These are phyloP conservation scores for Thalassiosira profunda DNA, from an alignment of 108 stramenopile genomes.

Conservation along the genomic window DNA sequence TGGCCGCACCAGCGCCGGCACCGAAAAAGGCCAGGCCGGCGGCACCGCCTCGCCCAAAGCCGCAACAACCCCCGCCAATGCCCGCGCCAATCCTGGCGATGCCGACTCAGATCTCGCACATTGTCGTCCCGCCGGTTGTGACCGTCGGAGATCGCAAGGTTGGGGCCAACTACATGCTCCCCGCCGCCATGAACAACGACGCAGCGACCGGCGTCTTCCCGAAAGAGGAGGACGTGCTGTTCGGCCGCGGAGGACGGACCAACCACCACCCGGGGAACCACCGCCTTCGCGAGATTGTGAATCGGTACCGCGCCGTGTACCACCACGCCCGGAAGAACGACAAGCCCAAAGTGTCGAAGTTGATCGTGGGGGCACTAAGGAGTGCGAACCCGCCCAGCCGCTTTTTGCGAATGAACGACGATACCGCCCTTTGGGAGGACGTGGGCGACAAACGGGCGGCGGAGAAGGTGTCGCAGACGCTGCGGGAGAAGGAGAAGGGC, in stretches of 20 bases:
- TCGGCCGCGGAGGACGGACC: slow-evolving; percentile 80
- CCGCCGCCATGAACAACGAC: background rate
- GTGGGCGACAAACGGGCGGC: slow-evolving; percentile 72
- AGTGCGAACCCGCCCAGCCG: slow-evolving; percentile 47
- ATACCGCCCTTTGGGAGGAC: slow-evolving; percentile 74
- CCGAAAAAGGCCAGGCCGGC: background rate
- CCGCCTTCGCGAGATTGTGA: slow-evolving; percentile 84
- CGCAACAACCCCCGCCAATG: background rate
- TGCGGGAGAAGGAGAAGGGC: slow-evolving; percentile 47
- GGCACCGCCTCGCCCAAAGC: background rate
- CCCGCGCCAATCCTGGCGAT: background rate
- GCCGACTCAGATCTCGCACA: slow-evolving; percentile 2
- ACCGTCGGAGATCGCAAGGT: background rate
- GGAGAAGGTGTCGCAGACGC: slow-evolving; percentile 47
- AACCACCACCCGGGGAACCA: slow-evolving; percentile 88
- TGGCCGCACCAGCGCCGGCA: slow-evolving; percentile 1
- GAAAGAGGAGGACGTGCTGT: slow-evolving; percentile 47
- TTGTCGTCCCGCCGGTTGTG: background rate
- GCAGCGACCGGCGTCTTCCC: slow-evolving; percentile 6
- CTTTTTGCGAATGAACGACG: slow-evolving; percentile 66
- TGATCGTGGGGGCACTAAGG: slow-evolving; percentile 63
- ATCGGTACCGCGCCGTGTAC: slow-evolving; percentile 24
- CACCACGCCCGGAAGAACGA: slow-evolving; percentile 65
- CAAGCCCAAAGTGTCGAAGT: slow-evolving; percentile 80
- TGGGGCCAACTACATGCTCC: slow-evolving; percentile 1